Evolutionary conservation across 2,329 filamentous ascomycete species (phyloP), one percentile per base, ranked within the genome.

Genomic region (Pestalotiopsis sp.): DNA sequence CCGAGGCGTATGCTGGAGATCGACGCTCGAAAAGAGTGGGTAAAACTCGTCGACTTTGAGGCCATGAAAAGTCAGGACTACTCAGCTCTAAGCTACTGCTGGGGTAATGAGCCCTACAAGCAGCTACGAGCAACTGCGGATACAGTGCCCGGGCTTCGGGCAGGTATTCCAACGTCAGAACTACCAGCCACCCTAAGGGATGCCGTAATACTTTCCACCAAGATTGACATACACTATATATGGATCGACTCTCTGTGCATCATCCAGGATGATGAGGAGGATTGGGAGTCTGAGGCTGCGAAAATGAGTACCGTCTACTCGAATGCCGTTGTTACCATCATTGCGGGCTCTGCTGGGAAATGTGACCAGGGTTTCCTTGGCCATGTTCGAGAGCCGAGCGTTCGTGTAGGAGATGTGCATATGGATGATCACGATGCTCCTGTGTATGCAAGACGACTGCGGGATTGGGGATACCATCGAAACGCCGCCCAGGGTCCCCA

Each of bases 291-390:
- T 5, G 71, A 73, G 58, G 70, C 71, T 27, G 67, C 65, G n/a
- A 62, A 68, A 57, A 73, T 73, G 72, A 69, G 68, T 13, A 65
- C 63, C 5, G 69, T 73, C 4, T 73, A 73, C 41, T 69, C 68
- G 31, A 67, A 69, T 39, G 68, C 69, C 20, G 68, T 70, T n/a
- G 45, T 70, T 1, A 73, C 72, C 49, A 68, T 69, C 57, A 67
- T 69, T 39, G 65, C 65, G 11, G 67, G 38, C 20, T 70, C 64
- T 20, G 69, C 63, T 14, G 36, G 31, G 12, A 31, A 27, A 9
- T 68, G 62, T n/a, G 25, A 66, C 14, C 36, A 68, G 38, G 67
- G 67, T 3, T 68, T 66, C 57, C 52, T 68, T 13, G 25, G 39
- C 9, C 23, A 20, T 3, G 14, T 2, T 14, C 60, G 67, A 41